Evolutionary conservation across 306 rosid species (phyloP).

Genomic region (Cucumis melo): DNA sequence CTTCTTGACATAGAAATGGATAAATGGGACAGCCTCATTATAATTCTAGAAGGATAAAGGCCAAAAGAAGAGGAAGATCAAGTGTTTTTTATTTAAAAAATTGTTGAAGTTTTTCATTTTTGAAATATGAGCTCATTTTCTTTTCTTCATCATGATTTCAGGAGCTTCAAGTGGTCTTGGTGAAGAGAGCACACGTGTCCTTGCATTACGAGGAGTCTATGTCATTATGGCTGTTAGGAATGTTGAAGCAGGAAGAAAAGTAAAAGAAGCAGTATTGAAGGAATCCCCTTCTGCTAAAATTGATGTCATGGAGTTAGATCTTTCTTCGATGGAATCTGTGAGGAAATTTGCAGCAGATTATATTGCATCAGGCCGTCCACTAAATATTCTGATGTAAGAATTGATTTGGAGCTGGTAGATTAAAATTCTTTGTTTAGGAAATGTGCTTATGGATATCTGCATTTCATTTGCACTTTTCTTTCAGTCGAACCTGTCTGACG

Average conservation of each 20-base stretch:
- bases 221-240: conserved; percentile 79
- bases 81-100: background rate
- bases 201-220: conserved; percentile 53
- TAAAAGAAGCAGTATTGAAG: conserved; percentile 31
- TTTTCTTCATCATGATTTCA: conserved; percentile 15
- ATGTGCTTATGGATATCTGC: background rate
- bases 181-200: conserved; percentile 41
- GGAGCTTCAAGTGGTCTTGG: conserved; percentile 83
- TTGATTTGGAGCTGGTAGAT: background rate
- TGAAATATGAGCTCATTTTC: background rate
- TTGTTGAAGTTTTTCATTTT: background rate
- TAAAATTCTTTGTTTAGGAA: background rate
- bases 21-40: too few species aligned
- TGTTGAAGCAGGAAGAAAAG: conserved; percentile 30
- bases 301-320: conserved; percentile 63
- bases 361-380: conserved; percentile 29
- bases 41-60: too few species aligned
- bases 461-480: background rate
- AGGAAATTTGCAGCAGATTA: conserved; percentile 56
- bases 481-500: background rate
- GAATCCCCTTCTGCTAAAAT: conserved; percentile 39
- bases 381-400: conserved; percentile 51
- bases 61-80: too few species aligned
- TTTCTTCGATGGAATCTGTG: conserved; percentile 48
- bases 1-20: too few species aligned